These are phyloP conservation scores for Fraxinus floribunda DNA, from an alignment of 305 asterid species.

Conservation along the genomic window DNA sequence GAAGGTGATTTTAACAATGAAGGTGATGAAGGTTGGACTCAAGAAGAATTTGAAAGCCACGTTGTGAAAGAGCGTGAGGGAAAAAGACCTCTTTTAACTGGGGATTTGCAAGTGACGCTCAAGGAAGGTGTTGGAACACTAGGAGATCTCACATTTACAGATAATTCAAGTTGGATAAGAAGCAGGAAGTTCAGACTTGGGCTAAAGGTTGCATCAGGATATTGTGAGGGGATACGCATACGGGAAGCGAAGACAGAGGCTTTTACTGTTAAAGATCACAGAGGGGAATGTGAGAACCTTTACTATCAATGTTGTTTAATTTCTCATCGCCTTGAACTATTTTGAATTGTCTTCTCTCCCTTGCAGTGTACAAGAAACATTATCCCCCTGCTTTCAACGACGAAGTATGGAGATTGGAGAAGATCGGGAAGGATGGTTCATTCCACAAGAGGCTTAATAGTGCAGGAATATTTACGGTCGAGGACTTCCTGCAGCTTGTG, in stretches of 20 bases:
- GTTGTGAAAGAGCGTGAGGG: conserved; percentile 85
- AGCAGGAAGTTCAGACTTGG: conserved; percentile 85
- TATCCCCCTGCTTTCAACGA: conserved; percentile 90
- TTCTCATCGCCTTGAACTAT: background rate
- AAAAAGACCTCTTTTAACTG: conserved; percentile 74
- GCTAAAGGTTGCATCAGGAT: conserved; percentile 69
- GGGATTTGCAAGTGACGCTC: conserved; percentile 69
- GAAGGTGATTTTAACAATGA: conserved; percentile 86
- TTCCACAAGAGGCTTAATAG: conserved; percentile 85
- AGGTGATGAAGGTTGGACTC: conserved; percentile 63
- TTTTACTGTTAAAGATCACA: conserved; percentile 76
- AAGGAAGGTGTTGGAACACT: conserved; percentile 89
- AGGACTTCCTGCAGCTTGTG: conserved; percentile 86
- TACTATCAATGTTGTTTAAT: conserved; percentile 11
- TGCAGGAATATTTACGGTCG: conserved; percentile 73
- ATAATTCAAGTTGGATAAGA: conserved; percentile 90
- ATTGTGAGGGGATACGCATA: conserved; percentile 65
- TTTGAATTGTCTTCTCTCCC: conserved; percentile 22
- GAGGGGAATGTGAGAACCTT: conserved; percentile 74
- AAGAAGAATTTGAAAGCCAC: conserved; percentile 75
- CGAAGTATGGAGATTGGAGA: conserved; percentile 97
- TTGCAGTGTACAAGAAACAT: conserved; percentile 90
- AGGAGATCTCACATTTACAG: conserved; percentile 80
- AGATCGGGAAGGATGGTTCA: conserved; percentile 95
- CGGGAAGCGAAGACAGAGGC: conserved; percentile 90